A percentile compares a stretch with the other conserved stretches of the same genome.
Conservation (phyloP, 1,284 basidiomycete species). For the Tilletia horrida region DNA sequence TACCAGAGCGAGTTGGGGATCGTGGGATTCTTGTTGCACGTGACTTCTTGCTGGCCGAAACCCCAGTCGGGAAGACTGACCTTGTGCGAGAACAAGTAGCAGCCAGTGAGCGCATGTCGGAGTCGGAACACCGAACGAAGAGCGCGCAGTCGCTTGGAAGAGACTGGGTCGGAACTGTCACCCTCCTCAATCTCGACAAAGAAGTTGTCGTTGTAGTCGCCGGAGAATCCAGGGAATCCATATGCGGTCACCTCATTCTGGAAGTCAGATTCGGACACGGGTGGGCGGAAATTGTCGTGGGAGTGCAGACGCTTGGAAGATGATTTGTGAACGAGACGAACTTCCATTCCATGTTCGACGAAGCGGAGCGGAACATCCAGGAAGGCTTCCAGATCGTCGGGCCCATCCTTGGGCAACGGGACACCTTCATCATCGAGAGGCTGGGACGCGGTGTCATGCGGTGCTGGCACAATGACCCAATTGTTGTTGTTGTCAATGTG, state of each 20-base stretch:
- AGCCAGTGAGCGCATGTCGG: constrained; percentile 79
- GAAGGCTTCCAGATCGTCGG: constrained; percentile 25
- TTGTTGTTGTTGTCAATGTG: constrained; percentile 89
- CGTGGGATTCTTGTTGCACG: constrained; percentile 94
- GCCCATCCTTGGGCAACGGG: constrained; percentile 47
- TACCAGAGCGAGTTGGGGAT: constrained; percentile 89
- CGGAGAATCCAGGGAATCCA: constrained; percentile 76
- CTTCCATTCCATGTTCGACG: constrained; percentile 67
- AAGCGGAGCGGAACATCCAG: constrained; percentile 62
- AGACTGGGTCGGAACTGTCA: constrained; percentile 58
- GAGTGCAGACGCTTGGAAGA: constrained; percentile 88
- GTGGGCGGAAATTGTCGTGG: constrained; percentile 81
- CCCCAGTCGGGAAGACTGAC: constrained; percentile 97
- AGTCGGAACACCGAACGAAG: constrained; percentile 80
- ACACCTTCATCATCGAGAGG: constrained; percentile 44
- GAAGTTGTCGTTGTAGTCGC: constrained; percentile 95
- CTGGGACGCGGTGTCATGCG: constrained; percentile 60
- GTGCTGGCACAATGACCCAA: constrained; percentile 70
- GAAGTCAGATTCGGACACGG: constrained; percentile 97
- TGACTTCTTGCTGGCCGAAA: constrained; percentile 94
- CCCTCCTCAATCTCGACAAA: constrained; percentile 75
- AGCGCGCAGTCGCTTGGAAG: constrained; percentile 68
- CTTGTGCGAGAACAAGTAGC: constrained; percentile 96
- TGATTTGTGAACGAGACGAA: constrained; percentile 76
- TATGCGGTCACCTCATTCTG: constrained; percentile 98